Base-by-base conservation (phyloP, 2,329 filamentous ascomycete genomes). In the Hirsutella thompsonii region DNA sequence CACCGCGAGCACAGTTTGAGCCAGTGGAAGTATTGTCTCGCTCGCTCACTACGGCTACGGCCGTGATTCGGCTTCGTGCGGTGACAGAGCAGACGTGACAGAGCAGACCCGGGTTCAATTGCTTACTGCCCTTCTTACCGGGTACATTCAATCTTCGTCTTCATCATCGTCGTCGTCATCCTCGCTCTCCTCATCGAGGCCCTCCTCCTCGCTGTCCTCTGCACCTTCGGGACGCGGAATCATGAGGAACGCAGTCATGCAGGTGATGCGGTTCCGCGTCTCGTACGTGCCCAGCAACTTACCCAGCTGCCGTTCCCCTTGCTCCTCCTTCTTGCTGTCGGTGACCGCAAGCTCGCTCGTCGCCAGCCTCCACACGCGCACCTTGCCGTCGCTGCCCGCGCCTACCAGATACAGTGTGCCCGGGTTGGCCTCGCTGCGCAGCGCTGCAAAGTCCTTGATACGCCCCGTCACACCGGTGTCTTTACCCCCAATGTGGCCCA, bases 241-340 rank as follows among this genome's bases (percentile, higher is more conserved):
- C 86, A 96, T 93, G 47, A 85, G 67, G 64, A 94, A 96, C 19
- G 82, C 82, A 51, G 78, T 79, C 53, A 96, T 56, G 57, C 92
- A 96, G 30, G 89, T 96, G 49, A 96, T 88, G 42, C 92, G 72
- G 57, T 90, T 89, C 36, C 81, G 79, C 19, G 89, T 94, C 60
- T 89, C 82, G 54, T 92, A 92, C 26, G 74, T 79, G 14, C 81
- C 87, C 36, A 94, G 57, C 42, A 93, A 57, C 48, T 64, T 71
- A 23, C 85, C 88, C 19, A 84, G 51, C 45, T 62, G 56, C 47
- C 51, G 57, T 29, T 51, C 46, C 19, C 40, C 41, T 8, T 32
- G 38, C 33, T 44, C 42, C 37, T 44, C 50, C 46, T 49, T 43
- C 54, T 34, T 47, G 47, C 42, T 49, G 47, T 46, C 41, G 49